phyloP scores from a whole-genome alignment of 331 rosid species.

The Spiraea crenata region DNA sequence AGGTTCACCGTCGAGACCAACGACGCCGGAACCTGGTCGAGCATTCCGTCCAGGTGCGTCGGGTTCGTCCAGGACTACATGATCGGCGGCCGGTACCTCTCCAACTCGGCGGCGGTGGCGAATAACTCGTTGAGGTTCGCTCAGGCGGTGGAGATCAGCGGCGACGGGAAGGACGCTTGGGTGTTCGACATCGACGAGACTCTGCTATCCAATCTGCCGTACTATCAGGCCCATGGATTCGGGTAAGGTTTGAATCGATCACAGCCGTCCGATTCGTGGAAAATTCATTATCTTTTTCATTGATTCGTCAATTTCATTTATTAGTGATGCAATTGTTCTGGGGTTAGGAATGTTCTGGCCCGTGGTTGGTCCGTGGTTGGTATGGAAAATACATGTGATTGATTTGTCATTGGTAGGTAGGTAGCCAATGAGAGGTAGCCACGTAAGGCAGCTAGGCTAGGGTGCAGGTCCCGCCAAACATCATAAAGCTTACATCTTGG shows the following conservation, averaged over 20 bases:
- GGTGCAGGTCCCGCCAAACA: background rate
- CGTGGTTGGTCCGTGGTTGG: background rate
- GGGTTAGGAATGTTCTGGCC: background rate
- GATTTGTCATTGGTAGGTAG: background rate
- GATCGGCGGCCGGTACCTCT: constrained; percentile 40
- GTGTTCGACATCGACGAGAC: constrained; percentile 92
- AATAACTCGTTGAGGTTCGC: constrained; percentile 42
- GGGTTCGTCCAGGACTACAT: constrained; percentile 55
- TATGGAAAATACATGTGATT: constrained; percentile 4
- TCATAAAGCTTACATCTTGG: background rate
- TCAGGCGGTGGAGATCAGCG: constrained; percentile 25
- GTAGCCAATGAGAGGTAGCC: constrained; percentile 1
- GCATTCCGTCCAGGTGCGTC: constrained; percentile 47
- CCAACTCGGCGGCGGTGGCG: constrained; percentile 43
- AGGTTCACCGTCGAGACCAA: constrained; percentile 74
- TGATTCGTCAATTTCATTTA: background rate
- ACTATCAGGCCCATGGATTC: constrained; percentile 49
- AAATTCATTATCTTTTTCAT: background rate
- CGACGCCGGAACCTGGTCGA: constrained; percentile 61
- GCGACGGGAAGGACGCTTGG: constrained; percentile 73
- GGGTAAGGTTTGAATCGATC: constrained; percentile 44
- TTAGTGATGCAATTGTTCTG: background rate
- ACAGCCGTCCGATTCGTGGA: background rate
- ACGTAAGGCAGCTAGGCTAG: background rate
- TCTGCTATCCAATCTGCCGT: constrained; percentile 66